Conservation (phyloP, 306 rosid species). For the Cucurbita ficifolia region DNA sequence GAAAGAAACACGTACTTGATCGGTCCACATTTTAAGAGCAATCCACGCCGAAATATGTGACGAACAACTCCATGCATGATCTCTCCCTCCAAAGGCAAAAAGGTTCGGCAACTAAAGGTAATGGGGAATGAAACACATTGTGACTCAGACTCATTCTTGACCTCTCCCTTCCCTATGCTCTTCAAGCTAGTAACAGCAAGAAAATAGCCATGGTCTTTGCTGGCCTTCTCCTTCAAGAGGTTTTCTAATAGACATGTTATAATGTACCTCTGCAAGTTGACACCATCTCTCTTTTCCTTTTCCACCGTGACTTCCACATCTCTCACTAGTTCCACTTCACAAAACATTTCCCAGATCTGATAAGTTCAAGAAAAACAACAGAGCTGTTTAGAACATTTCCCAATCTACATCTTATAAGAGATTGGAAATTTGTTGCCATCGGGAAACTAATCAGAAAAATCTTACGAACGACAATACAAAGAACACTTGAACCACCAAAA, state of each 20-base stretch:
- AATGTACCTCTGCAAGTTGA: constrained; percentile 5
- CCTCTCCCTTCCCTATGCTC: constrained; percentile 15
- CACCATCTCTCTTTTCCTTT: constrained; percentile 8
- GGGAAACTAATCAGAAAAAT: background rate
- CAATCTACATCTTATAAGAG: background rate
- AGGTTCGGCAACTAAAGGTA: constrained; percentile 25
- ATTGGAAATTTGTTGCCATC: background rate
- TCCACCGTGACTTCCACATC: constrained; percentile 13
- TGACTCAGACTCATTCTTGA: constrained; percentile 4
- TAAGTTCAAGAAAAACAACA: background rate
- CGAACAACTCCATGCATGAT: constrained; percentile 28
- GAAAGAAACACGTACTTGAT: constrained; percentile 19
- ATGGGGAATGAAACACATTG: constrained; percentile 17
- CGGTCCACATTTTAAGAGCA: constrained; percentile 36
- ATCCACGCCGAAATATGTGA: constrained; percentile 12
- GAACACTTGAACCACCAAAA: background rate
- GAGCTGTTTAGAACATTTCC: background rate
- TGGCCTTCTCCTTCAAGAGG: constrained; percentile 23
- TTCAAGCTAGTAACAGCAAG: constrained; percentile 27
- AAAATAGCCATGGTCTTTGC: constrained; percentile 27
- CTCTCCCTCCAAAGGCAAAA: constrained; percentile 26
- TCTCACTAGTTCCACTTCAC: constrained; percentile 22
- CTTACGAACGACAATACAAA: background rate
- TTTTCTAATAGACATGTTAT: constrained; percentile 21
- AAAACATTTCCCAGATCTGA: constrained; percentile 17